Conservation (phyloP, 306 rosid species). For the Prunus fruticosa region DNA sequence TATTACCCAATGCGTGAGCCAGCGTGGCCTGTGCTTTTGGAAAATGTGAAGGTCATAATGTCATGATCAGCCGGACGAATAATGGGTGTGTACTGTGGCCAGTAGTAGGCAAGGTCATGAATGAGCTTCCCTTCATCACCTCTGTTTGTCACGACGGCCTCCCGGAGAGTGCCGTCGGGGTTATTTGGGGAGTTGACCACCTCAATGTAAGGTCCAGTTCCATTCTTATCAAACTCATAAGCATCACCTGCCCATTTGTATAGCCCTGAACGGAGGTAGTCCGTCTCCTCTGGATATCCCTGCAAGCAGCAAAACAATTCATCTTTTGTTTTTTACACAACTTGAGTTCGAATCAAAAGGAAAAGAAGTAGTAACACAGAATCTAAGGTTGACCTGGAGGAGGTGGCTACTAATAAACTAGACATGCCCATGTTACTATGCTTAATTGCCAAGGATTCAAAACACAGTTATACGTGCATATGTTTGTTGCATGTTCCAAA, state of each 20-base stretch:
- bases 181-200: constrained; percentile 74
- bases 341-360: too few species aligned
- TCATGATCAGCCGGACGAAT: constrained; percentile 48
- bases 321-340: too few species aligned
- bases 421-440: constrained; percentile 51
- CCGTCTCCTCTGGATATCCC: constrained; percentile 54
- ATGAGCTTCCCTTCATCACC: constrained; percentile 38
- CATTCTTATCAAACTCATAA: constrained; percentile 25
- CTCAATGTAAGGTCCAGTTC: constrained; percentile 62
- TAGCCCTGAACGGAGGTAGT: constrained; percentile 37
- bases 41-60: constrained; percentile 74
- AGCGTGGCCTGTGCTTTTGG: constrained; percentile 90
- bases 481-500: constrained; percentile 41
- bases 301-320: constrained; percentile 17
- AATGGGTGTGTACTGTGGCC: constrained; percentile 87
- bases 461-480: constrained; percentile 13
- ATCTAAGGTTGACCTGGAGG: too few species aligned
- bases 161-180: constrained; percentile 60
- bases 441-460: neutral
- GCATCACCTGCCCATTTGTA: constrained; percentile 88
- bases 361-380: too few species aligned
- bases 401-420: neutral
- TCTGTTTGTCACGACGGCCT: constrained; percentile 29
- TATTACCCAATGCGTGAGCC: constrained; percentile 86
- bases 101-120: constrained; percentile 79